phyloP scores from a whole-genome alignment of 768 basidiomycete species.

The Russula dissimulans region DNA sequence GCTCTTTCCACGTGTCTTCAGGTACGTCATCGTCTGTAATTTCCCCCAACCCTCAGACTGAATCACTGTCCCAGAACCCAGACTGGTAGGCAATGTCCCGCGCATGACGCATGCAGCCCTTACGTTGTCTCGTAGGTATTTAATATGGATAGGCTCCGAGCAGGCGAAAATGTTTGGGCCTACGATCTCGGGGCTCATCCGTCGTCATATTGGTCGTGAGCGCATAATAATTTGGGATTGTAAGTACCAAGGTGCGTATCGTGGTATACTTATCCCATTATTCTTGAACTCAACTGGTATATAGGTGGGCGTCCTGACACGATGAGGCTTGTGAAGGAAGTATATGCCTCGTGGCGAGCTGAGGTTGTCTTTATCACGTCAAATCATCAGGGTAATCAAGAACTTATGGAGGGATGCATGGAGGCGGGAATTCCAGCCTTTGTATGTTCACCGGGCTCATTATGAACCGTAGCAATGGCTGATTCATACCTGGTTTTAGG shows the following conservation, averaged over 20 bases:
- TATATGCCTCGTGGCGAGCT: constrained; percentile 58
- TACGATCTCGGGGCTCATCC: constrained; percentile 66
- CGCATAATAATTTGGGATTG: constrained; percentile 72
- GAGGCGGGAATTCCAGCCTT: constrained; percentile 51
- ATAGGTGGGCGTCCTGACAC: constrained; percentile 63
- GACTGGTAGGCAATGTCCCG: constrained; percentile 41
- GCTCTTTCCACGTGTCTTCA: constrained; percentile 51
- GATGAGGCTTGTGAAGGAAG: constrained; percentile 67
- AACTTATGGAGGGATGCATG: constrained; percentile 75
- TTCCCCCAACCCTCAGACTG: background rate
- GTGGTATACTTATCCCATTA: background rate
- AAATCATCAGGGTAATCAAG: constrained; percentile 69
- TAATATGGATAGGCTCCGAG: constrained; percentile 81
- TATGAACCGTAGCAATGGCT: background rate
- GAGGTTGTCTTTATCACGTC: constrained; percentile 82
- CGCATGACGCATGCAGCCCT: background rate
- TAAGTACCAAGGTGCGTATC: constrained; percentile 36
- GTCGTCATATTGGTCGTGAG: constrained; percentile 61
- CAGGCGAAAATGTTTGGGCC: constrained; percentile 81
- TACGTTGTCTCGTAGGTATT: constrained; percentile 39
- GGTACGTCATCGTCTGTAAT: background rate
- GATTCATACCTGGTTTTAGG: constrained; percentile 21
- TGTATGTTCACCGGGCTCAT: constrained; percentile 10
- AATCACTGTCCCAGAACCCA: constrained; percentile 46
- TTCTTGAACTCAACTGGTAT: background rate